Evolutionary conservation across 441 rosid species (phyloP), one percentile per base, ranked within the genome.

Genomic region (Syzygium syzygioides): DNA sequence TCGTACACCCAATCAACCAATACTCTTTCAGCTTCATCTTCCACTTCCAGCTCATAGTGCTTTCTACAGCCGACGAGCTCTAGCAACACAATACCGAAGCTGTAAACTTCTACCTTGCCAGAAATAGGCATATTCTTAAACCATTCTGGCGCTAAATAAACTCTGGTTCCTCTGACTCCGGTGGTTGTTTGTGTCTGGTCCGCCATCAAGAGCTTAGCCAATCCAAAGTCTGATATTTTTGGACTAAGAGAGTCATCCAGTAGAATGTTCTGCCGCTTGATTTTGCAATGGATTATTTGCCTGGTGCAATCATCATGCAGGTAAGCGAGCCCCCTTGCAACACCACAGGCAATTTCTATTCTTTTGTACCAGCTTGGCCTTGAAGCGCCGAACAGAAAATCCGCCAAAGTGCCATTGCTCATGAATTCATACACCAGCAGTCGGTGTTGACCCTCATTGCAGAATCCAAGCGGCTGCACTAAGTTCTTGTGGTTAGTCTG

Each of bases 11-110:
- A 93, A 54, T 95, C 92, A 15, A 87, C 90, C 37, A 92, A 91
- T 68, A 93, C 80, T 84, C 91, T 90, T 54, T 87, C 86, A 41
- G 88, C 83, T 79, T 92, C 95, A 9, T 91, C 89, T 23, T 80
- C 57, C 11, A 19, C 54, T 28, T 92, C 66, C 6, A 45, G 45
- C 55, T 88, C 87, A 50, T 76, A 88, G 18, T 88, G 91, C 90
- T 85, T 93, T 86, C 94, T 91, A 25, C 95, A 94, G 86, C 94
- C 93, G 52, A 95, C 90, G 85, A 93, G 87, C 94, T 93, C 95
- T 6, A 93, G 93, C 90, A 93, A 84, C 90, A 93, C 50, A 28
- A 93, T 90, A 25, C 97, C 94, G 26, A 93, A 94, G 91, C 95
- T 93, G 90, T 93, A 93, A 9, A 93, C 92, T 55, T 96, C 96